Evolutionary conservation across 805 yeast genomes (phyloP).

Genomic region (Debaryomyces castellii): DNA sequence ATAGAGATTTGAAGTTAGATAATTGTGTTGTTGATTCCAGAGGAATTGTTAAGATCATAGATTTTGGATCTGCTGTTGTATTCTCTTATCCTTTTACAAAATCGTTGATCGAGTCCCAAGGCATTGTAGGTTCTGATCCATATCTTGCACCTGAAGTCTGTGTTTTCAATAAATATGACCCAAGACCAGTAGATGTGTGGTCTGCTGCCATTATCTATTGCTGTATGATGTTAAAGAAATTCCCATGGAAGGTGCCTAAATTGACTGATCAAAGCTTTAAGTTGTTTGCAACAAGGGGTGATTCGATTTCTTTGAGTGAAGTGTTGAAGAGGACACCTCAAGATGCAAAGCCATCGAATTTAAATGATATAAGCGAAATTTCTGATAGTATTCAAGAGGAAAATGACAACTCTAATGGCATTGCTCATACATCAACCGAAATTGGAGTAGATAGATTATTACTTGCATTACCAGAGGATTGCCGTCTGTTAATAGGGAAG

Average conservation of each 20-base stretch:
- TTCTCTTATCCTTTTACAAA: slow-evolving; percentile 74
- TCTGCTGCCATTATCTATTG: slow-evolving; percentile 81
- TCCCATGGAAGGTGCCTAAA: slow-evolving; percentile 86
- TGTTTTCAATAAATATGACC: slow-evolving; percentile 59
- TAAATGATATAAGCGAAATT: slow-evolving; percentile 15
- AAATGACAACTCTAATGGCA: slow-evolving; percentile 21
- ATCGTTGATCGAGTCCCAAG: slow-evolving; percentile 60
- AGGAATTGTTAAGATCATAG: slow-evolving; percentile 76
- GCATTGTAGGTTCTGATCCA: slow-evolving; percentile 85
- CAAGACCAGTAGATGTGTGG: slow-evolving; percentile 81
- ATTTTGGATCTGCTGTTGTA: slow-evolving; percentile 82
- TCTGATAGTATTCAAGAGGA: slow-evolving; percentile 13
- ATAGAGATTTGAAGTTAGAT: slow-evolving; percentile 78
- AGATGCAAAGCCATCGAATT: slow-evolving; percentile 20
- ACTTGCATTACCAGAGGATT: slow-evolving; percentile 68
- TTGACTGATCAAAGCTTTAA: slow-evolving; percentile 67
- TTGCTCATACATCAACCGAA: slow-evolving; percentile 60
- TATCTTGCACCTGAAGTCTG: slow-evolving; percentile 83
- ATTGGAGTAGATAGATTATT: slow-evolving; percentile 73
- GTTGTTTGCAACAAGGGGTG: slow-evolving; percentile 55
- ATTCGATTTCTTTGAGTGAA: slow-evolving; percentile 59
- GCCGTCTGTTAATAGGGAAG: slow-evolving; percentile 63
- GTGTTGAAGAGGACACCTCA: slow-evolving; percentile 32
- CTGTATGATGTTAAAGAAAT: slow-evolving; percentile 81
- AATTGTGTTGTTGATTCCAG: slow-evolving; percentile 75